A percentile compares a stretch with the other conserved stretches of the same genome.
Conservation (phyloP, 2,329 filamentous ascomycete species). For the Dactylellina haptotyla region DNA sequence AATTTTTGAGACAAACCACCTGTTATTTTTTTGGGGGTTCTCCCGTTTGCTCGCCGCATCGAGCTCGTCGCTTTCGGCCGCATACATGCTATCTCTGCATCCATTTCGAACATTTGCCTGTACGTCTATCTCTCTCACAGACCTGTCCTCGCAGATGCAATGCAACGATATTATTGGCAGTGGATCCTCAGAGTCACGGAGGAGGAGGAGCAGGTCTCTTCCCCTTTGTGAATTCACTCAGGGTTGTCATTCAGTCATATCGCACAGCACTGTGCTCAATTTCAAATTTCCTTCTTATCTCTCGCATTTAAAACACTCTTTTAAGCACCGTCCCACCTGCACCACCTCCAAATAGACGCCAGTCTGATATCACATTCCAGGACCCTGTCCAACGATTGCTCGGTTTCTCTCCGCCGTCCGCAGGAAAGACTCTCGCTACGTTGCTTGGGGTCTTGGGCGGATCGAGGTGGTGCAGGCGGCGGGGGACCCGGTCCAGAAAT, state of each 20-base stretch:
- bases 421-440: too few relatives aligned
- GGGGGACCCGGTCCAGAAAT: too few relatives aligned
- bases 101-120: neutral
- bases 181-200: too few relatives aligned
- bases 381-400: constrained; percentile 26
- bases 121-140: neutral
- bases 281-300: constrained; percentile 32
- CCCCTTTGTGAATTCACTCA: neutral
- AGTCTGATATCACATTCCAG: constrained; percentile 36
- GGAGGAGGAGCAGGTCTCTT: too few relatives aligned
- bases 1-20: too few relatives aligned
- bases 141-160: neutral
- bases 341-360: too few relatives aligned
- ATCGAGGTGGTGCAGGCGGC: too few relatives aligned
- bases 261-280: neutral
- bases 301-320: constrained; percentile 2
- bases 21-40: too few relatives aligned
- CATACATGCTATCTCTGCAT: constrained; percentile 24
- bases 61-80: constrained; percentile 36
- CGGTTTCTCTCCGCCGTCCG: constrained; percentile 21
- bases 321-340: neutral
- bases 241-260: neutral
- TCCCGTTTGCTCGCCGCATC: too few relatives aligned
- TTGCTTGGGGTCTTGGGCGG: too few relatives aligned
- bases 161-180: too few relatives aligned